These are phyloP conservation scores for Nannochloris sp. DNA, from an alignment of 139 green algal genomes.

Conservation along the genomic window DNA sequence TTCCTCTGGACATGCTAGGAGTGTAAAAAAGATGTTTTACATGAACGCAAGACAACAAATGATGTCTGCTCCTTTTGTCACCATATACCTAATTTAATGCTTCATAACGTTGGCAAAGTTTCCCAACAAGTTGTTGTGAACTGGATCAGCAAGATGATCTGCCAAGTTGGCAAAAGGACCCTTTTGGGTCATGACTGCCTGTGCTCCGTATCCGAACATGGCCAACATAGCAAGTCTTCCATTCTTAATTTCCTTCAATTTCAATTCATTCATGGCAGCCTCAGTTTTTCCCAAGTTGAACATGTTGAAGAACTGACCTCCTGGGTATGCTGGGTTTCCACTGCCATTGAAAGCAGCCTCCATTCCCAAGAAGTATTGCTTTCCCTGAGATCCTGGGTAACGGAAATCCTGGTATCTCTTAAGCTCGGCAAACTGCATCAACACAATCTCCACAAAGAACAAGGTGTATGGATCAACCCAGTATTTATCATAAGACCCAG, in stretches of 20 bases:
- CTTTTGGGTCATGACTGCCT: conserved; percentile 75
- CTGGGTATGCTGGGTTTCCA: conserved; percentile 89
- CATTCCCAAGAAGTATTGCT: conserved; percentile 95
- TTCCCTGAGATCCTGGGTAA: conserved; percentile 79
- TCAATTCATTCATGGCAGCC: conserved; percentile 67
- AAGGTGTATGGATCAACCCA: conserved; percentile 88
- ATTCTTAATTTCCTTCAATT: conserved; percentile 93
- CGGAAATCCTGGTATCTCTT: conserved; percentile 72
- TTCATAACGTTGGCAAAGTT: conserved; percentile 61
- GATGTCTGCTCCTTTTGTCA: too few relatives aligned
- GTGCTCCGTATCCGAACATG: conserved; percentile 61
- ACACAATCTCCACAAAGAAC: conserved; percentile 89
- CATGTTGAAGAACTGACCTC: conserved; percentile 95
- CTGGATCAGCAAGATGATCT: conserved; percentile 80
- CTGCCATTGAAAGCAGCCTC: conserved; percentile 74
- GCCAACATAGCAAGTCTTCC: conserved; percentile 79
- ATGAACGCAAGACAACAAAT: too few relatives aligned
- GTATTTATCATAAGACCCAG: conserved; percentile 64
- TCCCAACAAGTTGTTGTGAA: conserved; percentile 81
- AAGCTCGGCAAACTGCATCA: conserved; percentile 95
- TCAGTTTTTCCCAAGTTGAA: conserved; percentile 73
- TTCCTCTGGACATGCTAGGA: too few relatives aligned
- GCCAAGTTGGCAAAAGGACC: conserved; percentile 85
- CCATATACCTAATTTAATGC: background rate
- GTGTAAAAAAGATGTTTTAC: too few relatives aligned